A percentile compares a stretch with the other conserved stretches of the same genome.
Conservation (phyloP, 306 rosid species). For the Astragalus glycyphyllos region DNA sequence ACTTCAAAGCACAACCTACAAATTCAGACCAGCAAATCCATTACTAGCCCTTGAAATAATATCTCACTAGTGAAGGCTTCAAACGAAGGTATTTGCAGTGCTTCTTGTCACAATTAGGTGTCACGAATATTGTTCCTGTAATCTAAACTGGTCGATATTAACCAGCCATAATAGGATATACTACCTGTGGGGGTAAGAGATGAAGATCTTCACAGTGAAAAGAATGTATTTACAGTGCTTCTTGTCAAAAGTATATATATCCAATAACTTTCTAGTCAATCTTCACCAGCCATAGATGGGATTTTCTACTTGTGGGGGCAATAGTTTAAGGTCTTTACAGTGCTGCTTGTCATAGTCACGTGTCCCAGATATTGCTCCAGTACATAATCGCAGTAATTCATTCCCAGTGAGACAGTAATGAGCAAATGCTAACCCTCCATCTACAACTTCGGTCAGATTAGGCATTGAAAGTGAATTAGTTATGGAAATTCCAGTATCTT, state of each 20-base stretch:
- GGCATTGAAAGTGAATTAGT: conserved; percentile 62
- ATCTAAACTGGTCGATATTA: conserved; percentile 25
- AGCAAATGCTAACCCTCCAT: conserved; percentile 93
- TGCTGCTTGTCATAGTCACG: conserved; percentile 87
- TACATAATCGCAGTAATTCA: conserved; percentile 78
- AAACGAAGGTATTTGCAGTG: conserved; percentile 49
- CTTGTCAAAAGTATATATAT: conserved; percentile 58
- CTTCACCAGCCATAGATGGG: conserved; percentile 90
- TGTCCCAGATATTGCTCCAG: conserved; percentile 91
- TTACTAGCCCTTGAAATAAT: neutral
- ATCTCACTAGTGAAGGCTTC: neutral
- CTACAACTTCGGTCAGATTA: conserved; percentile 62
- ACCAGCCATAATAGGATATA: conserved; percentile 95
- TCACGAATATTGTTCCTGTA: neutral
- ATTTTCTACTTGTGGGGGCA: conserved; percentile 85
- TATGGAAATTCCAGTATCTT: conserved; percentile 38
- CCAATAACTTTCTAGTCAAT: neutral
- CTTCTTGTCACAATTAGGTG: conserved; percentile 47
- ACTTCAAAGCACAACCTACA: neutral
- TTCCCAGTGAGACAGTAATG: conserved; percentile 89
- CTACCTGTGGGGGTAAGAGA: conserved; percentile 83
- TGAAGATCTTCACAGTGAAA: conserved; percentile 65
- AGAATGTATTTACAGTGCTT: conserved; percentile 64
- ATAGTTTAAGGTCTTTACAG: conserved; percentile 76
- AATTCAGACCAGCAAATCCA: neutral